Evolutionary conservation across 768 basidiomycete species (phyloP).

Genomic region (Leccinum arenicola): DNA sequence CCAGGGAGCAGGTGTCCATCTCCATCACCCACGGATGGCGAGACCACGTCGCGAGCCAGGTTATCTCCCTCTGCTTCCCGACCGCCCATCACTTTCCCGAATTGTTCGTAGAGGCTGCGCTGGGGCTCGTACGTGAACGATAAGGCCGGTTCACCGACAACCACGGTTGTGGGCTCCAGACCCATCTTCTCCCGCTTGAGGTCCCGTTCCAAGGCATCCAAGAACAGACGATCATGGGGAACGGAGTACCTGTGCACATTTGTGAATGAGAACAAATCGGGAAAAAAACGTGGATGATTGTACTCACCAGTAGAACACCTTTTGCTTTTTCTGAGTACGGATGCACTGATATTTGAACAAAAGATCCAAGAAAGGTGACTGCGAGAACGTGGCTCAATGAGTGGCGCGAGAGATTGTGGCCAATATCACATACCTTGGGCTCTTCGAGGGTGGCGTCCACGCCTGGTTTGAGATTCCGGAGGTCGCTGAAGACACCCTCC

Average conservation of each 20-base stretch:
- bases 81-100: slow-evolving; percentile 45
- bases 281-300: not conserved
- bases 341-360: slow-evolving; percentile 97
- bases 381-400: slow-evolving; percentile 2
- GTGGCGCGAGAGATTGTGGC: slow-evolving; percentile 1
- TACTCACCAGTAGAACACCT: slow-evolving; percentile 95
- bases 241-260: slow-evolving; percentile 77
- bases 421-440: slow-evolving; percentile 68
- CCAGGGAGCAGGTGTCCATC: slow-evolving; percentile 11
- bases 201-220: slow-evolving; percentile 94
- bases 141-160: slow-evolving; percentile 77
- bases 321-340: slow-evolving; percentile 97
- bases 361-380: slow-evolving; percentile 92
- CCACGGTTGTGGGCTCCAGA: slow-evolving; percentile 76
- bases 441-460: slow-evolving; percentile 91
- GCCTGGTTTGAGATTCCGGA: slow-evolving; percentile 92
- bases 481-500: slow-evolving; percentile 92
- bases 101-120: slow-evolving; percentile 86
- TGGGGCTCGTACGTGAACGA: slow-evolving; percentile 89
- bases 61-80: slow-evolving; percentile 37
- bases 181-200: slow-evolving; percentile 94
- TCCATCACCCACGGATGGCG: slow-evolving; percentile 11
- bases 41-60: slow-evolving; percentile 27
- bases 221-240: slow-evolving; percentile 93
- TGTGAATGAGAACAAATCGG: slow-evolving; percentile 1